A percentile compares a stretch with the other conserved stretches of the same genome.
Conservation (phyloP, 148 eudicot species). For the Rhododendron mucronatum region DNA sequence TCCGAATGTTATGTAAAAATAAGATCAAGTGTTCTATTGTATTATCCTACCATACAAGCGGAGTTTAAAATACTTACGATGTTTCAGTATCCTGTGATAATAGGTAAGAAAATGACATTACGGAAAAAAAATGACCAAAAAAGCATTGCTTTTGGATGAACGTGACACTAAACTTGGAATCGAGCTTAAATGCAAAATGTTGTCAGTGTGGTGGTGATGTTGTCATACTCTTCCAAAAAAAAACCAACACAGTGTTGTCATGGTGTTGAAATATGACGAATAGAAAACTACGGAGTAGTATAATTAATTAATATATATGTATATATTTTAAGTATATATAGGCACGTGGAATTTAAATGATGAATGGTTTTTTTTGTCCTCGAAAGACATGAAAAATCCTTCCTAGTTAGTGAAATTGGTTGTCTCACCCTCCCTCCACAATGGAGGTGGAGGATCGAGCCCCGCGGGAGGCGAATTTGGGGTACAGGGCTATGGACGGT, state of each 20-base stretch:
- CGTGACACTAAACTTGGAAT: background rate
- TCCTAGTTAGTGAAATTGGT: no score
- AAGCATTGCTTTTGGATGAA: background rate
- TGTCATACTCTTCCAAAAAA: background rate
- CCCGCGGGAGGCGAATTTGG: no score
- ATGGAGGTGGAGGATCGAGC: no score
- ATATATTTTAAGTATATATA: background rate
- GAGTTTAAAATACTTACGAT: background rate
- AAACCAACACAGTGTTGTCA: background rate
- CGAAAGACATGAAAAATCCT: no score
- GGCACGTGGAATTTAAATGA: background rate
- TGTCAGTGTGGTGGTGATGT: background rate
- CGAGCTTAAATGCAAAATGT: background rate
- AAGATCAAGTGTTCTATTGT: no score
- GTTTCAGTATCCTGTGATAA: background rate
- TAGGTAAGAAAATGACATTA: background rate
- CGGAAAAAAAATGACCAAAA: background rate
- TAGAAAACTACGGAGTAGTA: background rate
- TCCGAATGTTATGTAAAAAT: no score
- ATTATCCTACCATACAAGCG: background rate
- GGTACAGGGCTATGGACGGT: no score
- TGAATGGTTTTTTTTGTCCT: background rate
- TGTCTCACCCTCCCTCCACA: no score
- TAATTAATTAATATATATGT: no score
- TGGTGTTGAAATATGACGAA: background rate